Percentiles rank a stretch among this genome's conserved stretches.
Evolutionary conservation across 1,284 basidiomycete genomes (phyloP).

Genomic region (Fomitopsis schrenkii): DNA sequence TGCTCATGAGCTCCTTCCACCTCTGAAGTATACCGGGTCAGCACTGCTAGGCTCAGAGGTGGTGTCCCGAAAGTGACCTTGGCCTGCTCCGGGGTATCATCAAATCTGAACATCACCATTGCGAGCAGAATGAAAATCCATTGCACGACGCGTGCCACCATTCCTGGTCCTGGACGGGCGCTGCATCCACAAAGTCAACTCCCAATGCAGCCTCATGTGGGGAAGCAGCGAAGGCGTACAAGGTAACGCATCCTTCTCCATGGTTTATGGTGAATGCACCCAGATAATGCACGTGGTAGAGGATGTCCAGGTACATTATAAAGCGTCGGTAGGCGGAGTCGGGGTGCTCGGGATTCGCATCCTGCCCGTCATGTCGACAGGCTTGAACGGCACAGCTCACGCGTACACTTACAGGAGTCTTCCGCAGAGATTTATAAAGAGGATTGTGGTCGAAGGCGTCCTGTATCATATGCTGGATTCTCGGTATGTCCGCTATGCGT

Average conservation of each 20-base stretch:
- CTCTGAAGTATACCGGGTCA: neutral
- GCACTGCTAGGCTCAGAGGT: too few relatives aligned
- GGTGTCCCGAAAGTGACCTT: too few relatives aligned
- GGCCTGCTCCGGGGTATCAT: too few relatives aligned
- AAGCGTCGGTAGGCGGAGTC: too few relatives aligned
- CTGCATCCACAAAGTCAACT: neutral
- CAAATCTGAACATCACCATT: too few relatives aligned
- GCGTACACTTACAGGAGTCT: neutral
- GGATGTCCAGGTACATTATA: neutral
- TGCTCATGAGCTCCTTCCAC: neutral
- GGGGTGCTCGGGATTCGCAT: neutral
- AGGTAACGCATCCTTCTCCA: neutral
- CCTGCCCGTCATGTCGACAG: neutral
- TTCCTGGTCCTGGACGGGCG: neutral
- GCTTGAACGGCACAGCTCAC: too few relatives aligned
- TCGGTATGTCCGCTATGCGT: neutral
- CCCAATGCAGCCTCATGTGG: neutral
- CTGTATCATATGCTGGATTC: neutral
- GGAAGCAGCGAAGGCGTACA: neutral
- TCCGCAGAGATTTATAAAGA: neutral
- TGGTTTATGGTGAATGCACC: neutral
- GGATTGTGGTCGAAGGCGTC: neutral
- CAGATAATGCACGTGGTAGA: neutral
- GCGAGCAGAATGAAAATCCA: neutral
- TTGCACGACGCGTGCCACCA: neutral